Evolutionary conservation across 1,284 basidiomycete species (phyloP).

Genomic region (Apiotrichum porosum): DNA sequence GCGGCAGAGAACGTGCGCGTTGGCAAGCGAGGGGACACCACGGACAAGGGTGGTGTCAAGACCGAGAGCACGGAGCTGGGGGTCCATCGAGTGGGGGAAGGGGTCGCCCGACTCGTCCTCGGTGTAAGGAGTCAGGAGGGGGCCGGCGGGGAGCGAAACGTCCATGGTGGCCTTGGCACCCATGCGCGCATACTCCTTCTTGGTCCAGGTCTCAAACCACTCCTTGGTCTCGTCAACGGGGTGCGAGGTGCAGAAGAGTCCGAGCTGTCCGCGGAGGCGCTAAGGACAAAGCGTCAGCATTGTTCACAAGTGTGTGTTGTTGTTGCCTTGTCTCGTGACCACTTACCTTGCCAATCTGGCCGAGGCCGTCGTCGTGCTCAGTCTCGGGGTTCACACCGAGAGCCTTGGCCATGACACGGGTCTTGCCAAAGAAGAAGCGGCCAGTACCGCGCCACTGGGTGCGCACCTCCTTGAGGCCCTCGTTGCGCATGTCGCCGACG

Average conservation of each 20-base stretch:
- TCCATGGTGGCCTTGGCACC: conserved; percentile 74
- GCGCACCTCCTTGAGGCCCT: conserved; percentile 88
- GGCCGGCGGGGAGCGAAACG: conserved; percentile 65
- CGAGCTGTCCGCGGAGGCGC: conserved; percentile 90
- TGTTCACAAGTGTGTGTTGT: too few relatives aligned
- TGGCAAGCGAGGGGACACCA: conserved; percentile 80
- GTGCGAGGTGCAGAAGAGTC: conserved; percentile 85
- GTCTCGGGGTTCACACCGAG: conserved; percentile 83
- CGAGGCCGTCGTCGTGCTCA: conserved; percentile 75
- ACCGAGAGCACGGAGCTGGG: conserved; percentile 87
- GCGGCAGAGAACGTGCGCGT: conserved; percentile 78
- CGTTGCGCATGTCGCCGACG: conserved; percentile 90
- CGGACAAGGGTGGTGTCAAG: conserved; percentile 76
- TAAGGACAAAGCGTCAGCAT: conserved; percentile 39
- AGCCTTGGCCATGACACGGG: conserved; percentile 92
- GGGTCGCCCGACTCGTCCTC: conserved; percentile 67
- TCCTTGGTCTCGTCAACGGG: conserved; percentile 81
- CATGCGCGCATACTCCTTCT: conserved; percentile 85
- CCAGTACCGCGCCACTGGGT: conserved; percentile 89
- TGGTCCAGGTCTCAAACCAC: conserved; percentile 89
- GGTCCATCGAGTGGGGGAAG: conserved; percentile 94
- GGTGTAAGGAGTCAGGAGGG: conserved; percentile 52
- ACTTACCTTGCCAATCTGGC: conserved; percentile 71
- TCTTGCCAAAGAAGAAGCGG: conserved; percentile 87
- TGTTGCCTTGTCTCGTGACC: too few relatives aligned